A percentile compares a stretch with the other conserved stretches of the same genome.
phyloP scores from a whole-genome alignment of 495 filamentous ascomycete species.

The Mytilinidion resinicola region DNA sequence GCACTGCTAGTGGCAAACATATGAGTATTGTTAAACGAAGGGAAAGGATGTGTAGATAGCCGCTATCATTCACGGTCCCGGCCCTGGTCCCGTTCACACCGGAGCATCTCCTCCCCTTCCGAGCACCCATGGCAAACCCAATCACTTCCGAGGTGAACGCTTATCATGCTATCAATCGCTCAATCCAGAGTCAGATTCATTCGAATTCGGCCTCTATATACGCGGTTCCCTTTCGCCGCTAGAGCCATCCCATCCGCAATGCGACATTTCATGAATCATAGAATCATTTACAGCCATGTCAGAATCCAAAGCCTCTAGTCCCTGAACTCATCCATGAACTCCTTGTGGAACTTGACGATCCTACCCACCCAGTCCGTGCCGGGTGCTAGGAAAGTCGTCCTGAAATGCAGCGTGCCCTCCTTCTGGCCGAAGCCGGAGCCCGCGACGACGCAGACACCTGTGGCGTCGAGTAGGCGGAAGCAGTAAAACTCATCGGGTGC shows the following conservation, averaged over 20 bases:
- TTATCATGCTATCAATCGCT: too few species aligned
- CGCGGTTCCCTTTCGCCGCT: too few species aligned
- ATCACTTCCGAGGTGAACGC: too few species aligned
- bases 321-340: slow-evolving; percentile 81
- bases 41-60: too few species aligned
- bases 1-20: too few species aligned
- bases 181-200: too few species aligned
- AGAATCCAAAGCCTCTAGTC: not conserved
- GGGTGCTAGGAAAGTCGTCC: slow-evolving; percentile 93
- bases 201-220: too few species aligned
- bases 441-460: slow-evolving; percentile 91
- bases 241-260: not conserved
- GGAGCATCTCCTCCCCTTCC: too few species aligned
- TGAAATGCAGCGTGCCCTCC: slow-evolving; percentile 85
- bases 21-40: too few species aligned
- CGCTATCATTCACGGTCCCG: too few species aligned
- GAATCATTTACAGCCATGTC: not conserved
- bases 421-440: slow-evolving; percentile 92
- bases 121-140: too few species aligned
- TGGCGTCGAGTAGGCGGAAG: slow-evolving; percentile 81
- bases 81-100: too few species aligned
- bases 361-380: slow-evolving; percentile 90
- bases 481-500: slow-evolving; percentile 90
- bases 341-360: slow-evolving; percentile 81
- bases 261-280: not conserved